These are phyloP conservation scores for Meira miltonrushii DNA, from an alignment of 1,284 basidiomycete genomes.

Conservation along the genomic window DNA sequence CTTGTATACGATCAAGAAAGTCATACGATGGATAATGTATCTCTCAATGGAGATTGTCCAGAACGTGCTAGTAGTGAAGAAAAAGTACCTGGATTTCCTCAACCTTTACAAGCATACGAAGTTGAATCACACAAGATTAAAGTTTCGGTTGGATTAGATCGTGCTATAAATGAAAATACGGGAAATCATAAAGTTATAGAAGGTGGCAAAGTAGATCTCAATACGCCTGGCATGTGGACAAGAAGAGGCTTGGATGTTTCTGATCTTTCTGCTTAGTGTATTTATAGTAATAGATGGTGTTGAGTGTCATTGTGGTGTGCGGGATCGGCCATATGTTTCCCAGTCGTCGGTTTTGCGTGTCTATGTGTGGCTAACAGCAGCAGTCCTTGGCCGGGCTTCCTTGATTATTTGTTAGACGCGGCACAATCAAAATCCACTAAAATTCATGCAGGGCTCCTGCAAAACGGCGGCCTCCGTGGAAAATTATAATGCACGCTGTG, in stretches of 20 bases:
- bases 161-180: constrained; percentile 3
- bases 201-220: constrained; percentile 10
- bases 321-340: too few relatives aligned
- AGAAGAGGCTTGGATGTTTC: neutral
- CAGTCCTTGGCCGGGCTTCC: too few relatives aligned
- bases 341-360: too few relatives aligned
- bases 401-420: too few relatives aligned
- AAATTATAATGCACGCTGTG: too few relatives aligned
- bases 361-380: too few relatives aligned
- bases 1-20: constrained; percentile 13
- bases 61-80: neutral
- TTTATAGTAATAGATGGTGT: neutral
- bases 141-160: constrained; percentile 8
- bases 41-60: neutral
- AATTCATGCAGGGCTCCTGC: too few relatives aligned
- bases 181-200: neutral
- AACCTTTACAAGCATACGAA: constrained; percentile 11
- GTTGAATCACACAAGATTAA: constrained; percentile 12
- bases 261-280: constrained; percentile 3
- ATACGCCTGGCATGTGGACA: constrained; percentile 11
- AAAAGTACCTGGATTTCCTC: neutral
- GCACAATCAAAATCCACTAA: too few relatives aligned
- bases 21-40: neutral
- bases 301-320: too few relatives aligned
- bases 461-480: too few relatives aligned